Conservation (phyloP, 805 yeast genomes). For the Pichia cabralensis region DNA sequence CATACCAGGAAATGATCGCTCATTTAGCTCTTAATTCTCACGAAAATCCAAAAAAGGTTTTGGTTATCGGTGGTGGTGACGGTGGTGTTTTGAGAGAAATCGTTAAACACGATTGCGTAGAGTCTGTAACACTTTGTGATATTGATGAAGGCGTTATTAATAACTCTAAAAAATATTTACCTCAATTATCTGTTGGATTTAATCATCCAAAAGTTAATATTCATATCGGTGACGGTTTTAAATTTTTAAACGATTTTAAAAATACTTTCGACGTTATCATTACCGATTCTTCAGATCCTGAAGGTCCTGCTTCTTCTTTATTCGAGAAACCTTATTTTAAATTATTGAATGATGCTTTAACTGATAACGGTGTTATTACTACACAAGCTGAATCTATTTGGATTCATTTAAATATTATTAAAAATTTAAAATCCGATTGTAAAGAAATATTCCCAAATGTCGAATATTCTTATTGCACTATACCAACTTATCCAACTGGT, state of each 20-base stretch:
- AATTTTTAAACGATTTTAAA: slow-evolving; percentile 74
- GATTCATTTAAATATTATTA: slow-evolving; percentile 79
- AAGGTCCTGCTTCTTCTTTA: slow-evolving; percentile 92
- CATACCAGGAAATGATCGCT: slow-evolving; percentile 97
- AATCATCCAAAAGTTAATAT: slow-evolving; percentile 82
- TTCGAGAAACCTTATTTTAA: slow-evolving; percentile 90
- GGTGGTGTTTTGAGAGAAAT: slow-evolving; percentile 97
- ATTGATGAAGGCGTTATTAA: slow-evolving; percentile 90
- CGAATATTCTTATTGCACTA: slow-evolving; percentile 83
- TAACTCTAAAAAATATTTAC: slow-evolving; percentile 78
- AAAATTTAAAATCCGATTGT: slow-evolving; percentile 75
- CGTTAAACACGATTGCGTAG: slow-evolving; percentile 79
- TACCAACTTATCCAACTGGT: slow-evolving; percentile 96
- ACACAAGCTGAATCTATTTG: slow-evolving; percentile 96
- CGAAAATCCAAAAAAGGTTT: slow-evolving; percentile 86
- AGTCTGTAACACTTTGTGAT: slow-evolving; percentile 86
- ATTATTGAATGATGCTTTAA: slow-evolving; percentile 76
- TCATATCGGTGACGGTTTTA: slow-evolving; percentile 96
- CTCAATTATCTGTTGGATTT: slow-evolving; percentile 78
- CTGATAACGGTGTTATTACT: slow-evolving; percentile 82
- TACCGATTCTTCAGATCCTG: slow-evolving; percentile 97
- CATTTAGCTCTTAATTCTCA: slow-evolving; percentile 90
- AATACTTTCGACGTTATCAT: slow-evolving; percentile 90
- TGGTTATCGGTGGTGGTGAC: slow-evolving; percentile 98
- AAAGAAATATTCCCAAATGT: slow-evolving; percentile 81